These are phyloP conservation scores for Fusarium longipes DNA, from an alignment of 2,329 filamentous ascomycete species.

Conservation along the genomic window DNA sequence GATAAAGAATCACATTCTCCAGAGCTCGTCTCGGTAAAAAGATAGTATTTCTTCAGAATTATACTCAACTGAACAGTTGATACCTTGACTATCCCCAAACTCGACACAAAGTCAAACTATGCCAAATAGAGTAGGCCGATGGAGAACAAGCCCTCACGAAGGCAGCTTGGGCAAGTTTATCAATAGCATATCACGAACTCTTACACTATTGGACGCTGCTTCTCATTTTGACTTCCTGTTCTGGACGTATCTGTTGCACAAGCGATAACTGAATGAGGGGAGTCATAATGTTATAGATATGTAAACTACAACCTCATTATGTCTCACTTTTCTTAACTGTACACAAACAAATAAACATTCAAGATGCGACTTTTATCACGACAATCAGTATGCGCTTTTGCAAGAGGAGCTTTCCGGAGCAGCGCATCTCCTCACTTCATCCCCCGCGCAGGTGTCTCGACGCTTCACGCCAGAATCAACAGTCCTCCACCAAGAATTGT, in stretches of 20 bases:
- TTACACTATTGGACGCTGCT: slow-evolving; percentile 10
- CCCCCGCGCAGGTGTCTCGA: slow-evolving; percentile 14
- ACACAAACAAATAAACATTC: accelerated
- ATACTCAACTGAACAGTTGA: not conserved
- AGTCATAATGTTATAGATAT: slow-evolving; percentile 20
- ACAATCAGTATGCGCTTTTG: accelerated
- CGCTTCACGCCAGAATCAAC: slow-evolving; percentile 33
- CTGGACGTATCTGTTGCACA: not conserved
- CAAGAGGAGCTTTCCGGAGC: not conserved
- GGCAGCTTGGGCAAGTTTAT: not conserved
- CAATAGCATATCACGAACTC: slow-evolving; percentile 2
- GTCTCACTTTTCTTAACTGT: not conserved
- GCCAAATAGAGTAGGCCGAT: slow-evolving; percentile 33
- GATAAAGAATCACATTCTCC: too few species aligned
- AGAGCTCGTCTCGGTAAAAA: too few species aligned
- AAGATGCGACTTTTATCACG: not conserved
- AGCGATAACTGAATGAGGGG: not conserved
- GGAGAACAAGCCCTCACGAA: slow-evolving; percentile 16
- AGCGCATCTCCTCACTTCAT: not conserved
- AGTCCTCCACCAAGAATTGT: slow-evolving; percentile 25
- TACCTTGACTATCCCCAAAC: slow-evolving; percentile 8
- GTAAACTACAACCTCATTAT: too few species aligned
- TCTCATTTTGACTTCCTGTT: slow-evolving; percentile 19
- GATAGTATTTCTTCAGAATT: too few species aligned
- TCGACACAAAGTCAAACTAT: slow-evolving; percentile 1